phyloP scores from a whole-genome alignment of 345 rosid species.

The Salix dunnii region DNA sequence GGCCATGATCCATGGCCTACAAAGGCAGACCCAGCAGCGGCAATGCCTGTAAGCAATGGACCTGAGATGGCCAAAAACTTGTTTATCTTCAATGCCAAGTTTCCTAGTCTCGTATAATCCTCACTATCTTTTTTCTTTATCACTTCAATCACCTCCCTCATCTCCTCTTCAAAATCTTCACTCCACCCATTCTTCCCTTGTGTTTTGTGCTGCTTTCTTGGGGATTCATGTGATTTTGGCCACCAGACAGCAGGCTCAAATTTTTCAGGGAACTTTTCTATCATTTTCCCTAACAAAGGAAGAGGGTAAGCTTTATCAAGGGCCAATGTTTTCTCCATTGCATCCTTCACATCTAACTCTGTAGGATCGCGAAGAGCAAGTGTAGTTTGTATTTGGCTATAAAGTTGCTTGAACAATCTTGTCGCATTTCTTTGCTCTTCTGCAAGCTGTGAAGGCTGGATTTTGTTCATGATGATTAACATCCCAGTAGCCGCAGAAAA shows the following conservation, averaged over 20 bases:
- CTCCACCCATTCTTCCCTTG: constrained; percentile 30
- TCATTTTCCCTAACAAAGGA: constrained; percentile 39
- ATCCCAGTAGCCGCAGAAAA: constrained; percentile 37
- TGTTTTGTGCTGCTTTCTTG: neutral
- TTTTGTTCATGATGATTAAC: constrained; percentile 32
- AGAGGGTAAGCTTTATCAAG: constrained; percentile 41
- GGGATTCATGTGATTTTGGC: constrained; percentile 8
- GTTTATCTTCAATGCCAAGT: constrained; percentile 37
- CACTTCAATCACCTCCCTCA: constrained; percentile 36
- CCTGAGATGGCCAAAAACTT: constrained; percentile 45
- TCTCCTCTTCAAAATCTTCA: constrained; percentile 32
- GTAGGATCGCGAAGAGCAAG: constrained; percentile 16
- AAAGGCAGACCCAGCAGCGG: constrained; percentile 34
- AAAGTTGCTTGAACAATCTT: constrained; percentile 31
- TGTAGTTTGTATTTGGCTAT: constrained; percentile 17
- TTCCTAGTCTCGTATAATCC: constrained; percentile 42
- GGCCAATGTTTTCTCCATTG: constrained; percentile 27
- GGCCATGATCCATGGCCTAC: constrained; percentile 17
- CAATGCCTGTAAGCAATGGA: constrained; percentile 35
- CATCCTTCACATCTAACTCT: constrained; percentile 18
- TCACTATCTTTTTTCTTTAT: constrained; percentile 34
- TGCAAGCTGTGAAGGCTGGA: constrained; percentile 44
- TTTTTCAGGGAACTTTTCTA: constrained; percentile 29
- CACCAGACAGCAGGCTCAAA: constrained; percentile 40
- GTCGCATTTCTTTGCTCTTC: constrained; percentile 43